Evolutionary conservation across 1,139 yeast genomes (phyloP).

Genomic region (Zygotorulaspora mrakii): DNA sequence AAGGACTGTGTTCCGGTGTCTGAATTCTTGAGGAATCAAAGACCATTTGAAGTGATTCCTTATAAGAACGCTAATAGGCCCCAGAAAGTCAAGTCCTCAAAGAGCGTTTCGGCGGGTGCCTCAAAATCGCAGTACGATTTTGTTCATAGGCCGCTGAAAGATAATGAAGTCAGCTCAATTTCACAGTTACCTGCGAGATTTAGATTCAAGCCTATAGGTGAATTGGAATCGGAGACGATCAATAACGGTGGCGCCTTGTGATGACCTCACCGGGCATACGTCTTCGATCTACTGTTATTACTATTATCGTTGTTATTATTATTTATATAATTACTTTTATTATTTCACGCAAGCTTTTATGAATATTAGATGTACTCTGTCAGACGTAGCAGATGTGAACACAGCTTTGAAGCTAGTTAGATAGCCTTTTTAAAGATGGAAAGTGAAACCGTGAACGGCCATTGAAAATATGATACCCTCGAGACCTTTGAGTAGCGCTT

Average conservation of each 20-base stretch:
- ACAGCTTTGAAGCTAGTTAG: too few species aligned
- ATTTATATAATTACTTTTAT: constrained; percentile 6
- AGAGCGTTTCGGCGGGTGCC: constrained; percentile 35
- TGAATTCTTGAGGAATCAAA: constrained; percentile 31
- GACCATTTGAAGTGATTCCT: constrained; percentile 37
- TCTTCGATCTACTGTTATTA: neutral
- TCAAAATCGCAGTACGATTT: constrained; percentile 46
- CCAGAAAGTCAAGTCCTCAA: constrained; percentile 20
- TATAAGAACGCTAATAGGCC: constrained; percentile 25
- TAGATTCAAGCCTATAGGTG: constrained; percentile 59
- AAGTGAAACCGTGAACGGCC: constrained; percentile 32
- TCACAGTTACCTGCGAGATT: constrained; percentile 66
- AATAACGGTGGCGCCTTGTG: constrained; percentile 70
- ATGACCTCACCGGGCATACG: constrained; percentile 4
- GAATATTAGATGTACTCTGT: too few species aligned
- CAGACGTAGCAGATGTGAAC: too few species aligned
- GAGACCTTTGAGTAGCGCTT: constrained; percentile 16
- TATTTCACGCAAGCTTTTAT: too few species aligned
- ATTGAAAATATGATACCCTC: constrained; percentile 26
- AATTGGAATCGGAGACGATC: constrained; percentile 67
- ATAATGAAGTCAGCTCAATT: constrained; percentile 47
- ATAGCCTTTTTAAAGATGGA: constrained; percentile 16
- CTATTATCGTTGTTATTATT: neutral
- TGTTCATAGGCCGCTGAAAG: constrained; percentile 26
- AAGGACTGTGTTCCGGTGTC: constrained; percentile 25